phyloP scores from a whole-genome alignment of 805 yeast genomes.

The Pichia heedii region DNA sequence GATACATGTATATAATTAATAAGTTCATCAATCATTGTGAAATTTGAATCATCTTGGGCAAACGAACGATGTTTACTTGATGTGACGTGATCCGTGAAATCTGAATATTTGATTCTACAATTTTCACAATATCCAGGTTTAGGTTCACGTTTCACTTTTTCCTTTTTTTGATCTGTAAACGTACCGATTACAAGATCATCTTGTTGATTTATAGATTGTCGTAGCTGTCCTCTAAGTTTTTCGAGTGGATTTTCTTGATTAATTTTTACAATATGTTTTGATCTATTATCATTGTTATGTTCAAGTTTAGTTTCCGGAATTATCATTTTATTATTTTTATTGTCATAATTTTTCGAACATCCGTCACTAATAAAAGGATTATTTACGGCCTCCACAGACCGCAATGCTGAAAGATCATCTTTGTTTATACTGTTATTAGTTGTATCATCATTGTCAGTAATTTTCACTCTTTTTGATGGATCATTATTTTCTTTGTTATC shows the following conservation, averaged over 20 bases:
- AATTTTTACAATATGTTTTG: background rate
- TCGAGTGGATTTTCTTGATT: conserved; percentile 2
- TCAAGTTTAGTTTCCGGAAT: background rate
- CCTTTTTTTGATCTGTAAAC: conserved; percentile 7
- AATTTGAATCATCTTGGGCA: conserved; percentile 64
- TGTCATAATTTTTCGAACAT: background rate
- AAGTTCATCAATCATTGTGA: conserved; percentile 66
- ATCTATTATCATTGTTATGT: too few relatives aligned
- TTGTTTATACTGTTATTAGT: background rate
- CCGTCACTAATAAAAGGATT: conserved; percentile 5
- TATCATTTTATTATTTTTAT: background rate
- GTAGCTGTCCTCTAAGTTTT: conserved; percentile 2
- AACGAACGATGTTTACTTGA: conserved; percentile 68
- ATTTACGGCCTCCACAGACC: conserved; percentile 10
- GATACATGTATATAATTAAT: conserved; percentile 27
- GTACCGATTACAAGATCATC: background rate
- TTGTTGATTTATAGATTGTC: background rate
- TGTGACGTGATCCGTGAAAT: conserved; percentile 64
- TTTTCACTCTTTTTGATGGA: background rate
- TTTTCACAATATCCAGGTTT: conserved; percentile 86
- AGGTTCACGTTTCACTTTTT: conserved; percentile 19
- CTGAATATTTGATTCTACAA: conserved; percentile 76
- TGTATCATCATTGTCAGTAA: background rate
- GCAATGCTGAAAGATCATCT: conserved; percentile 9
- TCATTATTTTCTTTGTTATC: background rate